Evolutionary conservation across 208 protist species (phyloP).

Genomic region (Leishmania arabica): DNA sequence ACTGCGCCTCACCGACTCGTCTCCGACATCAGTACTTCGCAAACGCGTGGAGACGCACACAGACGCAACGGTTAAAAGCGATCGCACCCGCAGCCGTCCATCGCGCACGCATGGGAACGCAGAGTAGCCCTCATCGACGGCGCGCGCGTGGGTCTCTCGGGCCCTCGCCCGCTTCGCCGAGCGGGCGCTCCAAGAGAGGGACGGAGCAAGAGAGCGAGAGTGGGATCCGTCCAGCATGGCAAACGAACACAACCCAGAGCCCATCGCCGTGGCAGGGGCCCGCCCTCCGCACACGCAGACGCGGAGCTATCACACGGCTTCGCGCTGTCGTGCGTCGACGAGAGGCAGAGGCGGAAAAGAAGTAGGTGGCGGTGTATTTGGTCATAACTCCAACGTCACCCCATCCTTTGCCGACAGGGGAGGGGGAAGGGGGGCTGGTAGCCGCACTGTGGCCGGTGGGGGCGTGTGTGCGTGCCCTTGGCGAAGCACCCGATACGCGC

Average conservation of each 20-base stretch:
- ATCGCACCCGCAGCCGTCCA: neutral
- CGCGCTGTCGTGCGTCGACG: neutral
- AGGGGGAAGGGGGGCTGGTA: neutral
- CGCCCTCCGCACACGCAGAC: neutral
- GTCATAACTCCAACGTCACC: neutral
- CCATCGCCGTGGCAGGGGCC: no score
- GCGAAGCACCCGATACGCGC: no score
- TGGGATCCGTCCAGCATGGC: no score
- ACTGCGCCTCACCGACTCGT: neutral
- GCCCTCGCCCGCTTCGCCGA: neutral
- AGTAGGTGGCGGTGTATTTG: neutral
- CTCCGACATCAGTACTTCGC: neutral
- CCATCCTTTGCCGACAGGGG: neutral
- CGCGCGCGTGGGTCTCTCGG: neutral
- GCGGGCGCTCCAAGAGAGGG: neutral
- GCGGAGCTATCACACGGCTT: neutral
- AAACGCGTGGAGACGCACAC: neutral
- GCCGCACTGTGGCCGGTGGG: neutral
- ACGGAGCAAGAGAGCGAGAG: no score
- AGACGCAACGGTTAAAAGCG: neutral
- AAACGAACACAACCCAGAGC: no score
- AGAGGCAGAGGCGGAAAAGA: neutral
- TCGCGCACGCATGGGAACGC: neutral
- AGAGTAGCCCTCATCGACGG: neutral
- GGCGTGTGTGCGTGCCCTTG: neutral